Base-by-base conservation (phyloP, 2,329 filamentous ascomycete species). In the Dactylellina drechsleri region DNA sequence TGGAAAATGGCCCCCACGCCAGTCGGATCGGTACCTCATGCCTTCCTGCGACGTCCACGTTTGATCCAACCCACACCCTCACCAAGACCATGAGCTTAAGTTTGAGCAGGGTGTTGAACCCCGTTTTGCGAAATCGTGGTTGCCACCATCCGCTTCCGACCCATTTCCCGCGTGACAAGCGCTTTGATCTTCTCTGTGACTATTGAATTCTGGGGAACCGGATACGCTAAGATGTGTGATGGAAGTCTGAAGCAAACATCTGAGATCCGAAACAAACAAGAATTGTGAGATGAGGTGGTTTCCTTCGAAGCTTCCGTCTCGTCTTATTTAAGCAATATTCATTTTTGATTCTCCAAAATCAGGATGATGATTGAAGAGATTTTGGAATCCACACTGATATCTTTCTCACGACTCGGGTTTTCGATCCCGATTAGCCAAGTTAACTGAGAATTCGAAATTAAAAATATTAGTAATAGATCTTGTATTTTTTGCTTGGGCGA, bases 121-220 rank as follows among this genome's bases (percentile, higher is more conserved):
- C 26, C 31, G 31, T 36, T 36, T 70, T 72, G 59, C 54, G 53
- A 73, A 36, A 59, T n/a, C 60, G 61, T 62, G 68, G 68, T 62
- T 70, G 56, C 54, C 26, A 74, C 61, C 68, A 28, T 50, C 62
- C 50, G 68, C 41, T 58, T 43, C 68, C 68, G 61, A 74, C 18
- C 31, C 6, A 36, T 36, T 36, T 71, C 36, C 58, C 66, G 56
- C 64, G 71, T 74, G 62, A 66, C 45, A 43, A 36, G 45, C 13
- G 45, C 36, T 49, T 66, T 74, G 52, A 41, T 28, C 40, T 23
- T 40, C 59, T 50, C 49, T 57, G 43, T 60, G 64, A 50, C 52
- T 50, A 67, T 26, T 45, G 31, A 20, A n/a, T 43, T 56, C 41
- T 64, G 64, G 61, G 61, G 68, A 66, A 66, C 56, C 61, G 68